These are phyloP conservation scores for Lactarius akahatsu DNA, from an alignment of 768 basidiomycete species.

Conservation along the genomic window DNA sequence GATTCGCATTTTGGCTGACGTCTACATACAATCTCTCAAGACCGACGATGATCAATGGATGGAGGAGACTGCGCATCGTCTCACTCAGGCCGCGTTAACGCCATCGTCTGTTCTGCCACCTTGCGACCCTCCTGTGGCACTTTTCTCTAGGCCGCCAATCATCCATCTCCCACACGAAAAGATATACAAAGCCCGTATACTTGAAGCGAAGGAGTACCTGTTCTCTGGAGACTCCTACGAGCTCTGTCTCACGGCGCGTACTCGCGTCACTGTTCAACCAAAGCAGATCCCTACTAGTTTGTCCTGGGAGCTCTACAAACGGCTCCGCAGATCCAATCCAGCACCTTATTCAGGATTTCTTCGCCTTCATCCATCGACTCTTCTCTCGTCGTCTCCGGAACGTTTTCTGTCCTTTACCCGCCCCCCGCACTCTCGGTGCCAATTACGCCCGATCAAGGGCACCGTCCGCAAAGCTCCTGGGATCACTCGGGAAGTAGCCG, in stretches of 20 bases:
- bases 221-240: slow-evolving; percentile 90
- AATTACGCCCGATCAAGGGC: slow-evolving; percentile 94
- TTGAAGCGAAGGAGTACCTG: slow-evolving; percentile 68
- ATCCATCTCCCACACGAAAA: slow-evolving; percentile 57
- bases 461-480: slow-evolving; percentile 73
- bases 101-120: slow-evolving; percentile 4
- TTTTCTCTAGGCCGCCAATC: slow-evolving; percentile 29
- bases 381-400: slow-evolving; percentile 89
- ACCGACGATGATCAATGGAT: slow-evolving; percentile 64
- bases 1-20: slow-evolving; percentile 50
- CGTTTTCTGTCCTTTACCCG: slow-evolving; percentile 83
- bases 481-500: slow-evolving; percentile 64
- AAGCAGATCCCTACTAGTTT: slow-evolving; percentile 36
- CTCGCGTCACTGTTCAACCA: slow-evolving; percentile 47
- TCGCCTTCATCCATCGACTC: slow-evolving; percentile 69
- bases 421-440: slow-evolving; percentile 61
- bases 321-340: slow-evolving; percentile 73
- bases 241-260: slow-evolving; percentile 81
- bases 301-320: slow-evolving; percentile 75
- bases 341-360: slow-evolving; percentile 86
- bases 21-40: slow-evolving; percentile 65
- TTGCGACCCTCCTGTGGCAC: slow-evolving; percentile 8
- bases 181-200: slow-evolving; percentile 67
- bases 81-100: slow-evolving; percentile 33
- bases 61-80: slow-evolving; percentile 38